Evolutionary conservation across 768 basidiomycete genomes (phyloP), one percentile per base, ranked within the genome.

Genomic region (Termitomyces sp.): DNA sequence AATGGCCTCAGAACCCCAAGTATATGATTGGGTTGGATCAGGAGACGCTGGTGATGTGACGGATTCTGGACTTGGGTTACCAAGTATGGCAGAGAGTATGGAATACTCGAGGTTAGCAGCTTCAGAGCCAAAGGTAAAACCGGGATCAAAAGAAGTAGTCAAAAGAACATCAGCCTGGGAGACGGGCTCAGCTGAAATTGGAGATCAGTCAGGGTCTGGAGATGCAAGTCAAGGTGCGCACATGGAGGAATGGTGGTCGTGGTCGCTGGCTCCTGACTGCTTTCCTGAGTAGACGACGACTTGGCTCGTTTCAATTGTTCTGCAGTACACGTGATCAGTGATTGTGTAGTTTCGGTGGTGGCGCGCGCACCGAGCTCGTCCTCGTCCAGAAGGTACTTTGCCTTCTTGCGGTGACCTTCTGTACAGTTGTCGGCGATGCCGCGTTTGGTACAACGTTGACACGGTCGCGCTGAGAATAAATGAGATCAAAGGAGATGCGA

Each of bases 331-430:
- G 79, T 80, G 78, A 74, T 72, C 64, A 70, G 68, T 66, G 56
- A 70, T 70, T 69, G 72, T 72, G 66, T 66, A 60, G 70, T 65
- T 70, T 57, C 63, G 63, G 7, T 9, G 37, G 31, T 25, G 25
- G 25, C 25, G 25, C 40, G 74, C 81, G 60, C 71, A 92, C 94
- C 91, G 59, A 96, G 87, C 72, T 98, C 96, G 50, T 92, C 91
- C 46, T 96, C 93, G 72, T 96, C 94, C 60, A 96, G 79, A 15
- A 99, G 84, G 74, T 98, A 99, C 70, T 98, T 98, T 10, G 97
- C 96, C 76, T 98, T 98, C 76, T 99, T 99, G 68, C 97, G 86
- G 65, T 91, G 90, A 1, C 97, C 97, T 70, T 99, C 97, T 17
- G 91, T 88, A 69, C 97, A 99, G 57, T 86, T 88, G 57, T 85